Evolutionary conservation across 129 eudicot species (phyloP).

Genomic region (Chrysanthemum makinoi): DNA sequence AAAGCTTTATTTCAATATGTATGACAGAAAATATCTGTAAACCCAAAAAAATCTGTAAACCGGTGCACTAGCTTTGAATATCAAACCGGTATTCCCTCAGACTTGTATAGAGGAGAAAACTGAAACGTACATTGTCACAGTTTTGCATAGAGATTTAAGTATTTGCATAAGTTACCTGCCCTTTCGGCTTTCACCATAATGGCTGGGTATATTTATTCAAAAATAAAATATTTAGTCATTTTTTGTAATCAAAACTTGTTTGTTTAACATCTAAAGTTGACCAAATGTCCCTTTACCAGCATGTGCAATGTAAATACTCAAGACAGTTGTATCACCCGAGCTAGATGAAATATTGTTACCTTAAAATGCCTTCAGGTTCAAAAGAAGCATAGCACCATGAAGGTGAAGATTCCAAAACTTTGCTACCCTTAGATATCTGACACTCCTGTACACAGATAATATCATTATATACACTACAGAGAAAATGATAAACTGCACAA

Average conservation of each 20-base stretch:
- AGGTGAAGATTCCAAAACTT: constrained; percentile 51
- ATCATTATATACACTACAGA: constrained; percentile 1
- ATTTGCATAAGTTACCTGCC: too few relatives aligned
- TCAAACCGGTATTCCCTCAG: constrained; percentile 13
- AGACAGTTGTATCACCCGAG: too few relatives aligned
- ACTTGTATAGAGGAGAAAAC: constrained; percentile 6
- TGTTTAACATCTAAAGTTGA: too few relatives aligned
- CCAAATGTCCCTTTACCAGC: too few relatives aligned
- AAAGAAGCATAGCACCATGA: constrained; percentile 84
- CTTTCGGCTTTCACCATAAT: too few relatives aligned
- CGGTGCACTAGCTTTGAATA: too few relatives aligned
- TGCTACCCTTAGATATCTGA: constrained; percentile 42
- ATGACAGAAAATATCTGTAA: neutral
- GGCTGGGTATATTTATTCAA: too few relatives aligned
- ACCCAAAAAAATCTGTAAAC: neutral
- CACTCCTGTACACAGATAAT: constrained; percentile 43
- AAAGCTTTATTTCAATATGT: neutral
- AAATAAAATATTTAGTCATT: too few relatives aligned
- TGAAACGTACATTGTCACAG: too few relatives aligned
- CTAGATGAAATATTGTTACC: constrained; percentile 36
- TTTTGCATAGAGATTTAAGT: too few relatives aligned
- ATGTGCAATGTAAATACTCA: too few relatives aligned
- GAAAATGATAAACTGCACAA: constrained; percentile 7
- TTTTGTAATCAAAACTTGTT: too few relatives aligned
- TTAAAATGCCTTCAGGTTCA: constrained; percentile 86